Percentiles rank a stretch among this genome's conserved stretches.
phyloP scores from a whole-genome alignment of 2,329 filamentous ascomycete species.

The Phyllosticta ampelicida region DNA sequence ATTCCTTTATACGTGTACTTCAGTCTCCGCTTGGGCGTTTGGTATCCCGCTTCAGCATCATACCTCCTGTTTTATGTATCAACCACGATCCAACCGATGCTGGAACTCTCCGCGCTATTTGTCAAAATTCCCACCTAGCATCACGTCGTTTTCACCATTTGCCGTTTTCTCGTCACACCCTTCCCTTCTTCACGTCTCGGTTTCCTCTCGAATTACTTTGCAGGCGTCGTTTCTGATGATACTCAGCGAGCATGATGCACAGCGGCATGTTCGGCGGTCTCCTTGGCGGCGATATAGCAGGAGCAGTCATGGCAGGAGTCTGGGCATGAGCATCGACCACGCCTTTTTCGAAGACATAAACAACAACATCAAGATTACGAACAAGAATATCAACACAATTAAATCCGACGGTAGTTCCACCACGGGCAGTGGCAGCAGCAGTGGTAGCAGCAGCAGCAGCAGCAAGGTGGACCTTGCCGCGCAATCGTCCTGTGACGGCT shows the following conservation, averaged over 20 bases:
- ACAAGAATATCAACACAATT: background rate
- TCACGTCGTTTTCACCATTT: background rate
- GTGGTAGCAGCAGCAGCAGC: background rate
- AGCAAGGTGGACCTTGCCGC: background rate
- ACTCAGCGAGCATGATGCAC: conserved; percentile 19
- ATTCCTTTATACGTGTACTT: background rate
- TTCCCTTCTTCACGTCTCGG: background rate
- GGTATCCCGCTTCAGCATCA: background rate
- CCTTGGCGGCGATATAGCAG: background rate
- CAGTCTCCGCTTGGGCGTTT: background rate
- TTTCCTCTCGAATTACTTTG: background rate
- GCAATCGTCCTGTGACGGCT: no score
- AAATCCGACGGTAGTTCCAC: background rate
- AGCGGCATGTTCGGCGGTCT: conserved; percentile 9
- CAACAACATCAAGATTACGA: background rate
- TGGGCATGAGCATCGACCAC: background rate
- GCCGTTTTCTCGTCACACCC: background rate
- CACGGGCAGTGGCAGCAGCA: no score
- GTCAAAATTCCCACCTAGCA: background rate
- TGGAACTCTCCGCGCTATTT: background rate
- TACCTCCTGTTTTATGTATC: background rate
- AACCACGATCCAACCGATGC: background rate
- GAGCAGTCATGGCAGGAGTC: background rate
- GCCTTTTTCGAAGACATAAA: background rate
- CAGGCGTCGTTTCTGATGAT: background rate